Base-by-base conservation (phyloP, 176 grass and related monocot species). In the Triticum dicoccoides region DNA sequence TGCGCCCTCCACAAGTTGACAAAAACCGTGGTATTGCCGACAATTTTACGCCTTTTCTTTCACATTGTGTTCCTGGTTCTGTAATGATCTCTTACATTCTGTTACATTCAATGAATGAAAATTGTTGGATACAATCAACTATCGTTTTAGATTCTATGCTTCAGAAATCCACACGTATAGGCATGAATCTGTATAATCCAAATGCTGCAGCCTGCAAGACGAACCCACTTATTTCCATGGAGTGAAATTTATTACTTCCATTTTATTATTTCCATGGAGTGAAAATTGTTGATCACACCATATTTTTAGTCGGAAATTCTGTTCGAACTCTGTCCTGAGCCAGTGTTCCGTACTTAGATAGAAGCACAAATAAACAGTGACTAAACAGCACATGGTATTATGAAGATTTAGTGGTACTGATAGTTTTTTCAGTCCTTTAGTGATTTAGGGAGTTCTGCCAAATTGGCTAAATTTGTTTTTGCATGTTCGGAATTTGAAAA, bases 1-100 rank as follows among this genome's bases (percentile, higher is more conserved):
- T 97, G 44, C 90, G 92, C 11, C 88, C 92, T 87, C 95, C 92
- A 76, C 92, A 94, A 91, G 61, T 79, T 78, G 92, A 92, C 84
- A 97, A 92, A 85, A 92, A 86, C 80, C 89, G 87, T 77, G 84
- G 88, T 92, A 94, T 85, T 79, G 76, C 65, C 63, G 69, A 74
- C 82, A 89, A 84, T 81, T 90, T 83, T 13, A 39, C 24, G 38
- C 37, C 65, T 27, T 72, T 51, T 87, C 3, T 83, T 85, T 66
- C 58, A 73, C 38, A n/a, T 25, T 45, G 1, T 64, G 72, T 70
- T 80, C 45, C 44, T 56, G 37, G 63, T 63, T 94, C 51, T n/a
- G 45, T 84, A 52, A 63, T 76, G 41, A 65, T 35, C 67, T 39
- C 54, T 75, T 85, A 73, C 33, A 51, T 41, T 72, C 15, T 51